Evolutionary conservation across 2,329 filamentous ascomycete genomes (phyloP).

Genomic region (Colletotrichum cereale): DNA sequence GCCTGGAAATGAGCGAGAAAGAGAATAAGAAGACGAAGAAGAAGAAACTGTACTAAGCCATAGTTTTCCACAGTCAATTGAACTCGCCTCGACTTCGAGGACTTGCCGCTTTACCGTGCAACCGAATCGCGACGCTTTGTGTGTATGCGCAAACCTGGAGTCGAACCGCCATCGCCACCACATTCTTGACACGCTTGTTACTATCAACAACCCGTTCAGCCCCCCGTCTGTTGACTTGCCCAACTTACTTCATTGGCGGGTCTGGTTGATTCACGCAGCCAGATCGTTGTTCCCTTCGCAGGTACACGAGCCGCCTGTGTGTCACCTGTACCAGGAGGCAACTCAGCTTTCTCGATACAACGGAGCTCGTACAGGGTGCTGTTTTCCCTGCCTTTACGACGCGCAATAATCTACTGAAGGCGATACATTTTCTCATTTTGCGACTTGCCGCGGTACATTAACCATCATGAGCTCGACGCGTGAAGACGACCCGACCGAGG

Average conservation of each 20-base stretch:
- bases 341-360: neutral
- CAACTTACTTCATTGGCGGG: neutral
- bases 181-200: neutral
- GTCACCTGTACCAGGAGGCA: neutral
- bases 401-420: neutral
- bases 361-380: neutral
- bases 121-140: conserved; percentile 28
- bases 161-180: neutral
- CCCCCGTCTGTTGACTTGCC: neutral
- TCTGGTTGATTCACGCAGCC: neutral
- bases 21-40: neutral
- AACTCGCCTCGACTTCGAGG: conserved; percentile 18
- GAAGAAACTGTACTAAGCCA: conserved; percentile 24
- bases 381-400: neutral
- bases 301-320: neutral
- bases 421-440: neutral
- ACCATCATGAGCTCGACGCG: conserved; percentile 27
- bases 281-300: neutral
- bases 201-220: neutral
- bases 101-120: conserved; percentile 21
- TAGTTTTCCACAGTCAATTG: conserved; percentile 32
- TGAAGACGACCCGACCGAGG: conserved; percentile 27
- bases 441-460: neutral
- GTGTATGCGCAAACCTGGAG: conserved; percentile 29
- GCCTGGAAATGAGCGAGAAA: neutral